Evolutionary conservation across 345 rosid genomes (phyloP), one percentile per base, ranked within the genome.

Genomic region (Citrus hindsii): DNA sequence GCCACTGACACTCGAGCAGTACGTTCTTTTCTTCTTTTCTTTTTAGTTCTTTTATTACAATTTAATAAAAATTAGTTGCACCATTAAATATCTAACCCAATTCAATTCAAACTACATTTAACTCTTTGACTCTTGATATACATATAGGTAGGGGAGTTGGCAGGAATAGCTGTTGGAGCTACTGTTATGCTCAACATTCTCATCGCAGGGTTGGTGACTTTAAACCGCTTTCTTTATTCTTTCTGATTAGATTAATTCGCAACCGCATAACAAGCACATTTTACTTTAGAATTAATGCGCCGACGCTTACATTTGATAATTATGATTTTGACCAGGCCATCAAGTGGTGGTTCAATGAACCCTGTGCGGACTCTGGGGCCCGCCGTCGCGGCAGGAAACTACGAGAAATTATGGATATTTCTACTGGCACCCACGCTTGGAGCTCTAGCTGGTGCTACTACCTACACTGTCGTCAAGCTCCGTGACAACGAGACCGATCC

Each of bases 1-100:
- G 98, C 99, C 48, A 96, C 99, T 3, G 99, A 96, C 76, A 96
- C 98, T 73, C 95, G 99, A 0, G 99, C 99, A 67, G 99, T 95
- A 87, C 51, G 89, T 82, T 24, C 62, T 18, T 42, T 21, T 42
- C 5, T 16, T 9, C 0, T 3, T 13, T 13, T 3, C 0, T 0
- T 0, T 42, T 42, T 42, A 9, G 40, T 38, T 38, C 0, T 42
- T 42, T 42, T 42, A 2, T 42, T 12, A 42, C 4, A 3, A 3
- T 3, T 46, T 46, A 46, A 46, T 46, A 46, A 46, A 46, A 46
- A 12, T 46, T 46, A 46, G 51, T 46, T 13, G 51, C 51, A 46
- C 51, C 51, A 46, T 46, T 46, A 46, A 46, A 46, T 46, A 13
- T 46, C 51, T 46, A 46, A 13, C 14, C 4, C 51, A 5, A 9